Conservation (phyloP, 2,329 filamentous ascomycete species). For the Fusarium napiforme region DNA sequence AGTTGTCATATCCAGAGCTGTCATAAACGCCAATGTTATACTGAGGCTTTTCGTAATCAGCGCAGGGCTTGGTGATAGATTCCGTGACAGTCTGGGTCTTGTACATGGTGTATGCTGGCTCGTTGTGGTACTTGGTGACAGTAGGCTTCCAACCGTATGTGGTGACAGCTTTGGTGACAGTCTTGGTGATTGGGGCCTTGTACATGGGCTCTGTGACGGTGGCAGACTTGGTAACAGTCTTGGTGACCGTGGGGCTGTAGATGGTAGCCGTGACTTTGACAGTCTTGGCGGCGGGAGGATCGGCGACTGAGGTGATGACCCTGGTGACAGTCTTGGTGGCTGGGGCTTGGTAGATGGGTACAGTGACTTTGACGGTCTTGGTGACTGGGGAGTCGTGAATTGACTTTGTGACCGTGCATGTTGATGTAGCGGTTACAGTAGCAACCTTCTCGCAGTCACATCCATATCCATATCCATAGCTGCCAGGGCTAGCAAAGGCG, state of each 20-base stretch:
- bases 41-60: neutral
- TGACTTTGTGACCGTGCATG: neutral
- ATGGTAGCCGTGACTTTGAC: neutral
- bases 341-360: neutral
- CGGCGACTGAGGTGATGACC: neutral
- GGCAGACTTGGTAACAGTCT: neutral
- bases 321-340: neutral
- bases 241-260: neutral
- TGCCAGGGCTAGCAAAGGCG: neutral
- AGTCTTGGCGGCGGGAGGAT: neutral
- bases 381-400: neutral
- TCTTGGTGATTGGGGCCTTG: neutral
- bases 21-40: neutral
- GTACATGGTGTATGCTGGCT: conserved; percentile 4
- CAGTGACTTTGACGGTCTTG: neutral
- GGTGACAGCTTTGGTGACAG: neutral
- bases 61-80: neutral
- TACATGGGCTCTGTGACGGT: neutral
- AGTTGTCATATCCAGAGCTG: neutral
- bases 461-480: neutral
- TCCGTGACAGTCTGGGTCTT: neutral
- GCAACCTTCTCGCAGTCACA: neutral
- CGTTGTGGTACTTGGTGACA: neutral
- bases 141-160: neutral
- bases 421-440: neutral